These are phyloP conservation scores for Curvularia verruculosa DNA, from an alignment of 2,329 filamentous ascomycete genomes.

Conservation along the genomic window DNA sequence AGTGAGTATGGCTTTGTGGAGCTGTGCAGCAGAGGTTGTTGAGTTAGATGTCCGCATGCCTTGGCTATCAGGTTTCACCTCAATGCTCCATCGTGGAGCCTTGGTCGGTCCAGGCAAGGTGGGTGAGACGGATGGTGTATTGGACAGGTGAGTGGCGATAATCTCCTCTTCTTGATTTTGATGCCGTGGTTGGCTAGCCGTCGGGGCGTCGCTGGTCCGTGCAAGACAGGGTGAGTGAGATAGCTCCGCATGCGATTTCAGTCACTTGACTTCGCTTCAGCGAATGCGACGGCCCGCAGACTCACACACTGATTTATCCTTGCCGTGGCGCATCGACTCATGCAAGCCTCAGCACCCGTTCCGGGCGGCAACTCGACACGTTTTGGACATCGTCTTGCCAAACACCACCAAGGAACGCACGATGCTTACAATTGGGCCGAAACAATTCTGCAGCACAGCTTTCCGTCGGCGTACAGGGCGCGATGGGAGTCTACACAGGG, in stretches of 20 bases:
- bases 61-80: constrained; percentile 79
- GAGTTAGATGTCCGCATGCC: constrained; percentile 84
- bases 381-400: constrained; percentile 34
- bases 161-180: constrained; percentile 35
- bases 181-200: constrained; percentile 43
- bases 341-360: constrained; percentile 46
- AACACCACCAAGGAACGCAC: constrained; percentile 19
- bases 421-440: constrained; percentile 22
- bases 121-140: constrained; percentile 73
- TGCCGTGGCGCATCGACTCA: constrained; percentile 41
- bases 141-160: constrained; percentile 82
- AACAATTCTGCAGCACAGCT: constrained; percentile 10
- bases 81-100: constrained; percentile 75
- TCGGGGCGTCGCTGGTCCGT: constrained; percentile 28
- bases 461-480: constrained; percentile 7
- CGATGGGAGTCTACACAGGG: constrained; percentile 2
- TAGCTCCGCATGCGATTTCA: constrained; percentile 60
- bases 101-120: constrained; percentile 76
- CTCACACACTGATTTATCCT: constrained; percentile 42
- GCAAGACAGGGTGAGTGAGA: constrained; percentile 44
- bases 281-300: constrained; percentile 48
- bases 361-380: constrained; percentile 47
- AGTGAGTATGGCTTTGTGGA: constrained; percentile 77
- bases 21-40: constrained; percentile 72
- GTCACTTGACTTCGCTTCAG: constrained; percentile 65